phyloP scores from a whole-genome alignment of 208 protist genomes.

The Phytomonas francai region DNA sequence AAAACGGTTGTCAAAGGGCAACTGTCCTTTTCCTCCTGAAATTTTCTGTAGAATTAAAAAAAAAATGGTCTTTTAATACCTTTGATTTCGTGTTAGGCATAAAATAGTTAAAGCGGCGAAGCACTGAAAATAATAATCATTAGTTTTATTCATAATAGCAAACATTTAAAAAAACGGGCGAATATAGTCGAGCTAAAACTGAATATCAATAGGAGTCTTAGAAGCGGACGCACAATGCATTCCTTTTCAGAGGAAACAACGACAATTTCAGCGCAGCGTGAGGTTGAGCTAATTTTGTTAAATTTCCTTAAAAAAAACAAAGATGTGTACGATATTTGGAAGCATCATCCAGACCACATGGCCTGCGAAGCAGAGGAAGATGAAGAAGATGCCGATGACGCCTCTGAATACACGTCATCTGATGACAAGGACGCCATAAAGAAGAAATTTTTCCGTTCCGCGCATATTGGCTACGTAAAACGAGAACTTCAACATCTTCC shows the following conservation, averaged over 20 bases:
- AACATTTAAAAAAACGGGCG: not conserved
- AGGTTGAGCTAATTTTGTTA: conserved; percentile 3
- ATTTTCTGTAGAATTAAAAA: no score
- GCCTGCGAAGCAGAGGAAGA: conserved; percentile 3
- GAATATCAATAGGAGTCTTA: not conserved
- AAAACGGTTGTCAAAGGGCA: no score
- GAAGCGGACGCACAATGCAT: not conserved
- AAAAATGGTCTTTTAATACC: no score
- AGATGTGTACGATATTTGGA: not conserved
- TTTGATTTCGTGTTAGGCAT: no score
- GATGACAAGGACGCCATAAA: not conserved
- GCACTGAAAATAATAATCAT: not conserved
- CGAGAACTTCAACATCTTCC: conserved; percentile 17
- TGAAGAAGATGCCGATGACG: not conserved
- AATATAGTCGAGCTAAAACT: not conserved
- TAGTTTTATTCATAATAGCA: not conserved
- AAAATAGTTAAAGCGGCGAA: no score
- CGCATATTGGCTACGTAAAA: conserved; percentile 29
- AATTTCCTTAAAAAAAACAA: not conserved
- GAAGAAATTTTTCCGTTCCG: conserved; percentile 2
- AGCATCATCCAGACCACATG: not conserved
- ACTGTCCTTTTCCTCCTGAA: no score
- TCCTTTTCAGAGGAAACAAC: no score
- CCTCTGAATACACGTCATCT: conserved; percentile 2
- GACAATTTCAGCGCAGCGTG: no score